A percentile compares a stretch with the other conserved stretches of the same genome.
Conservation (phyloP, 2,329 filamentous ascomycete species). For the Rhytidhysteron rufulum region DNA sequence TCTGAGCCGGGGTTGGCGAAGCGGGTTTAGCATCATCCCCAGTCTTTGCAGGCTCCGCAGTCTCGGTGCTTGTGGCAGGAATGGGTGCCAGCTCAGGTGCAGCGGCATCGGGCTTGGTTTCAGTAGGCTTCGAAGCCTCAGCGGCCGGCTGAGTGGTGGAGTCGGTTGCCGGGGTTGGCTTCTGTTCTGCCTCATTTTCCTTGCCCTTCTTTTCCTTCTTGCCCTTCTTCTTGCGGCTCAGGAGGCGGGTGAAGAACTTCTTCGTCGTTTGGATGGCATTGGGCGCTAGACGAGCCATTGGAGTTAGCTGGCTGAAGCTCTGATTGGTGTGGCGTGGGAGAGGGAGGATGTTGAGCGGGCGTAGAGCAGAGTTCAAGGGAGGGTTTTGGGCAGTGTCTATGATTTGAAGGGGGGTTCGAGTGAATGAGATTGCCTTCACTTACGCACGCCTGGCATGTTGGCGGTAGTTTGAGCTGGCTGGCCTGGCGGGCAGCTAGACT, state of each 20-base stretch:
- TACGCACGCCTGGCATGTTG: conserved; percentile 39
- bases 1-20: conserved; percentile 15
- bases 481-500: too few species aligned
- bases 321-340: background rate
- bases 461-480: too few species aligned
- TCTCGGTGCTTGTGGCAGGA: conserved; percentile 8
- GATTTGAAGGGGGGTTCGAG: background rate
- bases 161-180: conserved; percentile 20
- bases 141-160: conserved; percentile 11
- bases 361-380: background rate
- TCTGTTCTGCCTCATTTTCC: too few species aligned
- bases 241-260: conserved; percentile 35
- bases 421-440: conserved; percentile 19
- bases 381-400: background rate
- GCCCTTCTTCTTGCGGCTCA: conserved; percentile 22
- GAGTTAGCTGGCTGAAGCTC: background rate
- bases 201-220: too few species aligned
- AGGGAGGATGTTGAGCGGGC: background rate
- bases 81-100: conserved; percentile 18
- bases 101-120: conserved; percentile 30
- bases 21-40: conserved; percentile 7
- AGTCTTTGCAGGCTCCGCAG: conserved; percentile 7
- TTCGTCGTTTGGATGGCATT: conserved; percentile 34
- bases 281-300: conserved; percentile 20
- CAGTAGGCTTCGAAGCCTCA: conserved; percentile 22